A percentile compares a stretch with the other conserved stretches of the same genome.
phyloP scores from a whole-genome alignment of 345 rosid genomes.

The Laguncularia racemosa region DNA sequence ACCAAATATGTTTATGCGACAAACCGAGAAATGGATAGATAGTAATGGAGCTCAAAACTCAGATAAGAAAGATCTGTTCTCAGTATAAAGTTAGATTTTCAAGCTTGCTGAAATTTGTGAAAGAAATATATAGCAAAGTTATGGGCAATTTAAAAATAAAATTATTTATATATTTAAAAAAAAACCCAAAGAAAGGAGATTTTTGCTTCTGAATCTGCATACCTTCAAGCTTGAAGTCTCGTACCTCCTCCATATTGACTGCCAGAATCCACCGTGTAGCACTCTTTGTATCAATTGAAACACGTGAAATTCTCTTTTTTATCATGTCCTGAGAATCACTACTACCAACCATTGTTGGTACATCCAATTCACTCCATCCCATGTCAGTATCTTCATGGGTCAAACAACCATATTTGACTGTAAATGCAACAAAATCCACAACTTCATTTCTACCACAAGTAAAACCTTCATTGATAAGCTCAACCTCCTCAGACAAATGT shows the following conservation, averaged over 20 bases:
- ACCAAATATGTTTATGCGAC: no score
- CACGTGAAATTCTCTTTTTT: conserved; percentile 31
- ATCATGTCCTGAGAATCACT: conserved; percentile 22
- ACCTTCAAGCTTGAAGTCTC: conserved; percentile 69
- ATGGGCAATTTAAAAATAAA: not conserved
- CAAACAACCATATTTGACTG: conserved; percentile 71
- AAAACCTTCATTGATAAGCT: conserved; percentile 63
- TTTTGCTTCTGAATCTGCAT: conserved; percentile 3
- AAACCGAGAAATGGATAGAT: no score
- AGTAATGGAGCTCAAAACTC: no score
- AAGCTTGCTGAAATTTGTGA: no score
- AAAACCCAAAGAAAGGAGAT: not conserved
- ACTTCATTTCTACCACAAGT: conserved; percentile 58
- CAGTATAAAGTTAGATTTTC: no score
- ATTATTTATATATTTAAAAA: no score
- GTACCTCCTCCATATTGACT: conserved; percentile 58
- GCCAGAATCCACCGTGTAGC: conserved; percentile 87
- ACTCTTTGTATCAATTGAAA: conserved; percentile 55
- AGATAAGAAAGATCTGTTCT: no score
- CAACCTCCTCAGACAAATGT: conserved; percentile 61
- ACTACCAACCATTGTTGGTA: conserved; percentile 48
- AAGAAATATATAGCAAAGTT: no score
- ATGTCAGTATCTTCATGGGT: conserved; percentile 36
- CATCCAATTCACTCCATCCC: conserved; percentile 69
- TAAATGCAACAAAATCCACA: conserved; percentile 70